These are phyloP conservation scores for Candida oleophila DNA, from an alignment of 805 yeast genomes.

Conservation along the genomic window DNA sequence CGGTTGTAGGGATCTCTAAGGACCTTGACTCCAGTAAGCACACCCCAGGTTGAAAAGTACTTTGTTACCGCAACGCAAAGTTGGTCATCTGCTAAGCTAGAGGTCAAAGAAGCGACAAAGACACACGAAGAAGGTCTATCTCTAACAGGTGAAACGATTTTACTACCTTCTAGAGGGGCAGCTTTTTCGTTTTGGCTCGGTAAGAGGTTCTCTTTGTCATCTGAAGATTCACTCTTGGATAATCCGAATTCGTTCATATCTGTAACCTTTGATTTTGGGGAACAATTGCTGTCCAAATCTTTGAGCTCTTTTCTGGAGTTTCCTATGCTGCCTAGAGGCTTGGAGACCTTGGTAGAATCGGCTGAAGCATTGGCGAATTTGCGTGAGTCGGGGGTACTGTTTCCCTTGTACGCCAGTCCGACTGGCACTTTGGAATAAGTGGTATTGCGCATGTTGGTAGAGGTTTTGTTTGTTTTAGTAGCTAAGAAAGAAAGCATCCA, in stretches of 20 bases:
- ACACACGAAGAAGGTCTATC: constrained; percentile 85
- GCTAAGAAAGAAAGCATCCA: not conserved
- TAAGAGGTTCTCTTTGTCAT: not conserved
- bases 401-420: too few species aligned
- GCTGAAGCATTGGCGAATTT: too few species aligned
- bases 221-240: not conserved
- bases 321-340: not conserved
- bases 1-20: constrained; percentile 75
- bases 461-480: too few species aligned
- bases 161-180: not conserved
- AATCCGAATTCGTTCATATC: not conserved
- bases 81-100: constrained; percentile 66
- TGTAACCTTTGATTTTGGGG: not conserved
- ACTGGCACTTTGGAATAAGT: too few species aligned
- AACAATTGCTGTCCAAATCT: not conserved
- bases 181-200: too few species aligned
- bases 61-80: constrained; percentile 65
- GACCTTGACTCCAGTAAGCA: constrained; percentile 71
- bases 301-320: not conserved
- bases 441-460: too few species aligned
- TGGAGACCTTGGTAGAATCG: not conserved
- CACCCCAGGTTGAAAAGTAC: constrained; percentile 73
- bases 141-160: too few species aligned
- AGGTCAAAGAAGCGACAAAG: constrained; percentile 80
- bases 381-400: too few species aligned